Percentiles rank a stretch among this genome's conserved stretches.
Evolutionary conservation across 176 grass and related monocot species (phyloP).

Genomic region (Zoysia pacifica): DNA sequence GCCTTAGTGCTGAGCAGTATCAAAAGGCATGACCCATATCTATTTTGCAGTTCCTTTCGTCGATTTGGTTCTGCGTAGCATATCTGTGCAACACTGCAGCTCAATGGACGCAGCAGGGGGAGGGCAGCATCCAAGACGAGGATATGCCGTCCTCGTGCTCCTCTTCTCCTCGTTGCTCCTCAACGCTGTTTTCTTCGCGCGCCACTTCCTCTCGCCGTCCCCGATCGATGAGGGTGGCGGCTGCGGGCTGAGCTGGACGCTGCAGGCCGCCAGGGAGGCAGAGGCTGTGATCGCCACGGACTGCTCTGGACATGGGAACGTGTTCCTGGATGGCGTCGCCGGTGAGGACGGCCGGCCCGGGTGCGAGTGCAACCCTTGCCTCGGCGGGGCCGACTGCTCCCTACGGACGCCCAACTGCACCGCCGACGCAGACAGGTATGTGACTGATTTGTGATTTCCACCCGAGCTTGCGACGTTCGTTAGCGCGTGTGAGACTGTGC

Average conservation of each 20-base stretch:
- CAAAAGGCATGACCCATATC: no score
- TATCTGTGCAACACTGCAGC: no score
- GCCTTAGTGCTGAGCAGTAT: no score
- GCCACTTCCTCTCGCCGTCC: slow-evolving; percentile 40
- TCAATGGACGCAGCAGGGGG: not conserved
- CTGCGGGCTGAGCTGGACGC: slow-evolving; percentile 50
- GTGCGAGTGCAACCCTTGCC: slow-evolving; percentile 84
- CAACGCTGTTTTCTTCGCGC: slow-evolving; percentile 51
- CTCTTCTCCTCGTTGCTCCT: slow-evolving; percentile 56
- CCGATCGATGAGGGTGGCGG: not conserved
- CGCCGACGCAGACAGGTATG: slow-evolving; percentile 59
- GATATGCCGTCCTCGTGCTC: not conserved
- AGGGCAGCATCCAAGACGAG: not conserved
- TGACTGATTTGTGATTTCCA: no score
- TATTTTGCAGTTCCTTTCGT: no score
- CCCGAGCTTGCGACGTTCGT: no score
- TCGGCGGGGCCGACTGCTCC: slow-evolving; percentile 66
- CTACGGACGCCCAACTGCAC: slow-evolving; percentile 45
- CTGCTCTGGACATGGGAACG: slow-evolving; percentile 75
- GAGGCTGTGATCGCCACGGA: slow-evolving; percentile 54
- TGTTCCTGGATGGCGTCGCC: slow-evolving; percentile 48
- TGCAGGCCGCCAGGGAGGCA: slow-evolving; percentile 56
- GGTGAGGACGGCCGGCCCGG: slow-evolving; percentile 40
- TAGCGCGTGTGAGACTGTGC: no score
- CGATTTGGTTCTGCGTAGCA: no score